A percentile compares a stretch with the other conserved stretches of the same genome.
These are phyloP conservation scores for Auricularia auricula-judae DNA, from an alignment of 768 basidiomycete genomes.

Conservation along the genomic window DNA sequence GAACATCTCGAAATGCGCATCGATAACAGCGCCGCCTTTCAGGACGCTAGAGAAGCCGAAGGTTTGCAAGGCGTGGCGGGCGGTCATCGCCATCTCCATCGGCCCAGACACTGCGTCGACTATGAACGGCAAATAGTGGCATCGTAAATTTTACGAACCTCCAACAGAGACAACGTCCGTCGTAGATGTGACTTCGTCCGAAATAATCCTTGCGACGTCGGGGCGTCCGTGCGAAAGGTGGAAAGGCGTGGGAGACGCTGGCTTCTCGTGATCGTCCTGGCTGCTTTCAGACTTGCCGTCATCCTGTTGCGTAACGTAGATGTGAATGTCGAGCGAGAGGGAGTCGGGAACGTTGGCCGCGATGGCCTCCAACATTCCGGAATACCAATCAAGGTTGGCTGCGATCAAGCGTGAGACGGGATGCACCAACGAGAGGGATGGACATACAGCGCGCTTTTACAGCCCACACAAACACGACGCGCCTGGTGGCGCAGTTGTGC, in stretches of 20 bases:
- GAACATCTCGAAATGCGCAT: background rate
- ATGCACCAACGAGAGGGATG: background rate
- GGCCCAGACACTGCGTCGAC: background rate
- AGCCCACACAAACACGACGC: constrained; percentile 32
- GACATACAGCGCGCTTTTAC: constrained; percentile 27
- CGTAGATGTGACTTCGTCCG: background rate
- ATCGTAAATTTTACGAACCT: background rate
- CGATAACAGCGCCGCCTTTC: background rate
- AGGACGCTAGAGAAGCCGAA: background rate
- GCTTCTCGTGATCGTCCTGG: background rate
- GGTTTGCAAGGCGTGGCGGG: background rate
- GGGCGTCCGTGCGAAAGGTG: background rate
- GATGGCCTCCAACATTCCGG: background rate
- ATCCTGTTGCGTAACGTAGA: constrained; percentile 4
- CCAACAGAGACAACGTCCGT: background rate
- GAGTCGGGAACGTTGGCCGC: background rate
- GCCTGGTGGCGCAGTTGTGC: constrained; percentile 17
- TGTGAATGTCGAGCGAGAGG: constrained; percentile 1
- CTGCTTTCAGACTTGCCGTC: background rate
- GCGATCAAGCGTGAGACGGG: background rate
- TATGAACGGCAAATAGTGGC: background rate
- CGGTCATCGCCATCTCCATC: background rate
- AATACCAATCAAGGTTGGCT: background rate
- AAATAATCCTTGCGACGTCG: background rate
- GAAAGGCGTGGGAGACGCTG: background rate